These are phyloP conservation scores for Trichophyton simii DNA, from an alignment of 2,329 filamentous ascomycete genomes.

Conservation along the genomic window DNA sequence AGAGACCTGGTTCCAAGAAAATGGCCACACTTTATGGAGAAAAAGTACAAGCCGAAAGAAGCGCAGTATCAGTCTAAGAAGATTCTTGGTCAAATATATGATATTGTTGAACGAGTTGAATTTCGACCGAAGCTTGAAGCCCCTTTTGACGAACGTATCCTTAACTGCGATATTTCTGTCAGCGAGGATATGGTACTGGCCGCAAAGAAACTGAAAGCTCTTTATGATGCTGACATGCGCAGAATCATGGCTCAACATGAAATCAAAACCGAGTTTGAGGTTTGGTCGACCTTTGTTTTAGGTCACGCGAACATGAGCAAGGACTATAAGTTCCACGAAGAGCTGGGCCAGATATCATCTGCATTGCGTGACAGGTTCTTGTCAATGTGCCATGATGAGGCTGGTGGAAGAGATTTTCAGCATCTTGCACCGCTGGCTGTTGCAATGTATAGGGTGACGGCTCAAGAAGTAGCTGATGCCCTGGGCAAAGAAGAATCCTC, in stretches of 20 bases:
- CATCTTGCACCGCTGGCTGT: conserved; percentile 60
- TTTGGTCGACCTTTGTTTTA: conserved; percentile 77
- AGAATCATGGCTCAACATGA: conserved; percentile 76
- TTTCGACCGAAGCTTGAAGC: conserved; percentile 62
- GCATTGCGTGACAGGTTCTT: conserved; percentile 58
- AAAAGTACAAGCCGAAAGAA: conserved; percentile 35
- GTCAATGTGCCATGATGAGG: conserved; percentile 51
- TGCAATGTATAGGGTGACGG: conserved; percentile 78
- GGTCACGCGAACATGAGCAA: conserved; percentile 56
- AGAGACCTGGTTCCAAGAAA: conserved; percentile 45
- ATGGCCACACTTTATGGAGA: conserved; percentile 88
- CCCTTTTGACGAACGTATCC: conserved; percentile 63
- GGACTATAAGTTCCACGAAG: conserved; percentile 81
- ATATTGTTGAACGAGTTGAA: conserved; percentile 55
- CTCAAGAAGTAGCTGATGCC: conserved; percentile 53
- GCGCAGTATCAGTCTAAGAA: conserved; percentile 54
- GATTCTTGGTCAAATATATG: conserved; percentile 70
- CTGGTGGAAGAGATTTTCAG: conserved; percentile 47
- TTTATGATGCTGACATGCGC: conserved; percentile 65
- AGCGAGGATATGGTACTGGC: conserved; percentile 43
- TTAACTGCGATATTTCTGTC: conserved; percentile 46
- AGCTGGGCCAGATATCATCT: conserved; percentile 56
- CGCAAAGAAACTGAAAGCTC: conserved; percentile 54
- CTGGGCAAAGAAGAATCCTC: conserved; percentile 33
- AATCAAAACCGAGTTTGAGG: conserved; percentile 78